Evolutionary conservation across 2,329 filamentous ascomycete species (phyloP).

Genomic region (Claviceps cyperi): DNA sequence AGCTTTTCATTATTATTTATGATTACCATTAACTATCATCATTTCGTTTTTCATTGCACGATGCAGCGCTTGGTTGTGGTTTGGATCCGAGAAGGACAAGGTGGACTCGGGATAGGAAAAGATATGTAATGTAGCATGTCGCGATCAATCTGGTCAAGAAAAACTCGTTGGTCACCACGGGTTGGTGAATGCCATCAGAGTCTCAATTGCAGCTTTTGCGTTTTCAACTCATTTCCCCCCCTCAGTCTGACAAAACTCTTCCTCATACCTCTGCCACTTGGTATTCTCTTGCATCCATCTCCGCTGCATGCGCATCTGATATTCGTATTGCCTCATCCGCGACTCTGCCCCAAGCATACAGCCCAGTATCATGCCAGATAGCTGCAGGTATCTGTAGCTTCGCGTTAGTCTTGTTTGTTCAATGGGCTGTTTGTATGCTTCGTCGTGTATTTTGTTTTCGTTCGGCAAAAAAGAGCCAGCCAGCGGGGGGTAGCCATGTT

Average conservation of each 20-base stretch:
- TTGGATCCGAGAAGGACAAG: no score
- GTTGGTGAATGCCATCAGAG: neutral
- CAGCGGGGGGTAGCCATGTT: neutral
- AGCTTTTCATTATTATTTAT: neutral
- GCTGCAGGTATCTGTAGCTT: constrained; percentile 54
- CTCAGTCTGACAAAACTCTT: constrained; percentile 34
- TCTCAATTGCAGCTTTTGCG: neutral
- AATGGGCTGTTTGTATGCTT: neutral
- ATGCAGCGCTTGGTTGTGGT: constrained; percentile 10
- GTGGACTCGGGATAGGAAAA: neutral
- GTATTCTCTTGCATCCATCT: constrained; percentile 49
- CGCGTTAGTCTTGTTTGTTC: neutral
- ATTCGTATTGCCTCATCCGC: constrained; percentile 52
- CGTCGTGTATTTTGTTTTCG: neutral
- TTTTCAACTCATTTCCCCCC: constrained; percentile 18
- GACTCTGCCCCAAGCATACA: constrained; percentile 63
- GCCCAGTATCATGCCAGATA: constrained; percentile 74
- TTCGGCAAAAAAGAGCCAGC: neutral
- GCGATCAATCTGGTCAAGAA: no score
- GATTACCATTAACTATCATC: neutral
- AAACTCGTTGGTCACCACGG: neutral
- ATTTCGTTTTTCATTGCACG: neutral
- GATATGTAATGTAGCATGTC: neutral
- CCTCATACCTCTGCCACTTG: constrained; percentile 53
- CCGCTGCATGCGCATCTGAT: constrained; percentile 48